phyloP scores from a whole-genome alignment of 1,284 basidiomycete species.

The Puccinia hordei region DNA sequence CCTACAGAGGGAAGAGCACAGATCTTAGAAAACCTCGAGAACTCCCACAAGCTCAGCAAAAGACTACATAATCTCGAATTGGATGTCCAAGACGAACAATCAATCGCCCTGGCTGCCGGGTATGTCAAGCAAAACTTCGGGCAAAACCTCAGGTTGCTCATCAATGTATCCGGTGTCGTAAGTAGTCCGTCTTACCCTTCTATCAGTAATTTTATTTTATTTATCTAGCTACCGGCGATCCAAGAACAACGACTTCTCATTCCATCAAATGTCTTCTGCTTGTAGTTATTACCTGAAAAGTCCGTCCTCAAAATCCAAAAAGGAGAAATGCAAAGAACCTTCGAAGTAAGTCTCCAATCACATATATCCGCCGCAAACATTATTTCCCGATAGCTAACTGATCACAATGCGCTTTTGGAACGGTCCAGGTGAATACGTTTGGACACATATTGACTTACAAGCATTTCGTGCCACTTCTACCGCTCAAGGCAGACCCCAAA shows the following conservation, averaged over 20 bases:
- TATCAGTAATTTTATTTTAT: no score
- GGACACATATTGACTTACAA: conserved; percentile 57
- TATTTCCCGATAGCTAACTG: neutral
- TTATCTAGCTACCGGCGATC: neutral
- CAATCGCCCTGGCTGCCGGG: conserved; percentile 53
- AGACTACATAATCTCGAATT: conserved; percentile 55
- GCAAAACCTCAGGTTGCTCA: conserved; percentile 54
- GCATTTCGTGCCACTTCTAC: conserved; percentile 57
- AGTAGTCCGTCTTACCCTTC: conserved; percentile 26
- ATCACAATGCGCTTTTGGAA: neutral
- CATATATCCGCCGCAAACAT: no score
- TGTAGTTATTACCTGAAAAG: conserved; percentile 55
- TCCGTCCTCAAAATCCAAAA: conserved; percentile 55
- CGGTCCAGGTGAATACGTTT: conserved; percentile 55
- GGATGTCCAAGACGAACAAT: conserved; percentile 56
- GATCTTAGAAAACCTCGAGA: conserved; percentile 52
- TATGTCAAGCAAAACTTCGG: conserved; percentile 55
- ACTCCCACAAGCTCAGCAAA: conserved; percentile 10
- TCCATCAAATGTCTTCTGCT: neutral
- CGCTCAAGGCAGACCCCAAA: conserved; percentile 45
- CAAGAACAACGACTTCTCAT: neutral
- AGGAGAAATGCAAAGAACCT: conserved; percentile 55
- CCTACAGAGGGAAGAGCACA: conserved; percentile 54
- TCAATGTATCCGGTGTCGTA: conserved; percentile 57
- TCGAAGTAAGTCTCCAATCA: conserved; percentile 51